Evolutionary conservation across 352 stramenopile species (phyloP).

Genomic region (Globisporangium rhizosaccharum): DNA sequence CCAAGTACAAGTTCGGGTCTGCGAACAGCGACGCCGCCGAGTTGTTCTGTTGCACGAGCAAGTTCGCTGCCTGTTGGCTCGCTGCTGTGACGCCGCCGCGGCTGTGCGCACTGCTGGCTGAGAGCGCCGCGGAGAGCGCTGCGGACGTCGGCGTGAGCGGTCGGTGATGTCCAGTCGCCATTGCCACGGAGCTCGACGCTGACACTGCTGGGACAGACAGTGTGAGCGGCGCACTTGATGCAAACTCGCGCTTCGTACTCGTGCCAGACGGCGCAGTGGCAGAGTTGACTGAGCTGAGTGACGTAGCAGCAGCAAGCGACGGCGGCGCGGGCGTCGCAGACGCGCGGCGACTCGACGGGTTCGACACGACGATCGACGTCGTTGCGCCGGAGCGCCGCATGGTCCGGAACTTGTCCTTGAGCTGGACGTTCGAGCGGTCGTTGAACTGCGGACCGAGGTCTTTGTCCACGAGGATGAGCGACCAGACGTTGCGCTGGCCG

Average conservation of each 20-base stretch:
- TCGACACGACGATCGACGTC: slow-evolving; percentile 32
- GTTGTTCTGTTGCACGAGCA: slow-evolving; percentile 51
- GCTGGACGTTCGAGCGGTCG: slow-evolving; percentile 75
- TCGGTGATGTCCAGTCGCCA: not conserved
- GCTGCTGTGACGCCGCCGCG: slow-evolving; percentile 24
- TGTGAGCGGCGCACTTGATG: slow-evolving; percentile 3
- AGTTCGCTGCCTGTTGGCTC: slow-evolving; percentile 44
- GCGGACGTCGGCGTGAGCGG: slow-evolving; percentile 28
- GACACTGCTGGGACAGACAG: too few relatives aligned
- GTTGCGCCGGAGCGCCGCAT: slow-evolving; percentile 59
- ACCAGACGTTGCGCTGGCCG: slow-evolving; percentile 79
- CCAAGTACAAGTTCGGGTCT: slow-evolving; percentile 63
- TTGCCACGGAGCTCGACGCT: not conserved
- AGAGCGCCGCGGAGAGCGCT: slow-evolving; percentile 26
- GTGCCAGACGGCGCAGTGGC: not conserved
- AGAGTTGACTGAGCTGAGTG: too few relatives aligned
- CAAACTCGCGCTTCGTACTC: slow-evolving; percentile 8
- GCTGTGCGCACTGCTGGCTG: slow-evolving; percentile 12
- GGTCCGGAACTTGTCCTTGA: slow-evolving; percentile 83
- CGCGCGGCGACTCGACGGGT: slow-evolving; percentile 38
- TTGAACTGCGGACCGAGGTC: slow-evolving; percentile 76
- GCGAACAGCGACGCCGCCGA: slow-evolving; percentile 48
- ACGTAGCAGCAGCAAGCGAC: not conserved
- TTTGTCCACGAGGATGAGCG: slow-evolving; percentile 76
- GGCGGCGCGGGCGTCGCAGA: slow-evolving; percentile 18